Conservation (phyloP, 2,329 filamentous ascomycete species). For the Phaeoacremonium minimum region DNA sequence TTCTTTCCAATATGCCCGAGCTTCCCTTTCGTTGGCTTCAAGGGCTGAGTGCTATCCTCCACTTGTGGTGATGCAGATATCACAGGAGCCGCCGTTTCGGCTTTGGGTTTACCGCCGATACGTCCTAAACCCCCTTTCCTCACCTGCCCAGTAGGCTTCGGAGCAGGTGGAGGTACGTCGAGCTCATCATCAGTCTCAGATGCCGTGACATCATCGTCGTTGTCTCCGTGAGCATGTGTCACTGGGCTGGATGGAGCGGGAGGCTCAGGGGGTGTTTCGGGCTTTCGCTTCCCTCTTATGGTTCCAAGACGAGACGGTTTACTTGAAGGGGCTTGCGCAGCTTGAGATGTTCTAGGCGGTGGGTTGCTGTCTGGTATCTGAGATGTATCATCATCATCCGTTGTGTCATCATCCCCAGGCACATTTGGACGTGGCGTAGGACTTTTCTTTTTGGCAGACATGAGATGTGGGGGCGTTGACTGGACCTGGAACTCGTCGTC, state of each 20-base stretch:
- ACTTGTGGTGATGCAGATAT: slow-evolving; percentile 11
- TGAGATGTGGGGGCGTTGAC: slow-evolving; percentile 36
- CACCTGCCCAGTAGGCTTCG: slow-evolving; percentile 15
- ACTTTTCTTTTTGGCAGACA: slow-evolving; percentile 16
- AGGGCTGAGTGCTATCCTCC: slow-evolving; percentile 9
- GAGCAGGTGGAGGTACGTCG: slow-evolving; percentile 9
- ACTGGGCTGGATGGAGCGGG: slow-evolving; percentile 15
- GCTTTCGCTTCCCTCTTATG: slow-evolving; percentile 29
- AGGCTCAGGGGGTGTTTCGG: too few species aligned
- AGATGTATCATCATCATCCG: slow-evolving; percentile 1
- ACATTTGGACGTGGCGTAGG: neutral
- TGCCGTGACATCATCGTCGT: slow-evolving; percentile 17
- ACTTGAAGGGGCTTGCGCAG: slow-evolving; percentile 12
- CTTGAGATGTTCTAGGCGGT: slow-evolving; percentile 8
- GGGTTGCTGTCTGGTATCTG: slow-evolving; percentile 13
- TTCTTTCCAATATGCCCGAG: slow-evolving; percentile 24
- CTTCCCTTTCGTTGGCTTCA: slow-evolving; percentile 11
- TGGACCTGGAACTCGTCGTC: slow-evolving; percentile 51
- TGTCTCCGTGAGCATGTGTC: slow-evolving; percentile 13
- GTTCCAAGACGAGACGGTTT: slow-evolving; percentile 24
- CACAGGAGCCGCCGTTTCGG: slow-evolving; percentile 6
- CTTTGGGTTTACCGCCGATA: slow-evolving; percentile 29
- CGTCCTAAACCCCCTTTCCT: slow-evolving; percentile 31
- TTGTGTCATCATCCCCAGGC: neutral
- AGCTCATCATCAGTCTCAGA: slow-evolving; percentile 9